Conservation (phyloP, 768 basidiomycete genomes). For the Naganishia vaughanmartiniae region DNA sequence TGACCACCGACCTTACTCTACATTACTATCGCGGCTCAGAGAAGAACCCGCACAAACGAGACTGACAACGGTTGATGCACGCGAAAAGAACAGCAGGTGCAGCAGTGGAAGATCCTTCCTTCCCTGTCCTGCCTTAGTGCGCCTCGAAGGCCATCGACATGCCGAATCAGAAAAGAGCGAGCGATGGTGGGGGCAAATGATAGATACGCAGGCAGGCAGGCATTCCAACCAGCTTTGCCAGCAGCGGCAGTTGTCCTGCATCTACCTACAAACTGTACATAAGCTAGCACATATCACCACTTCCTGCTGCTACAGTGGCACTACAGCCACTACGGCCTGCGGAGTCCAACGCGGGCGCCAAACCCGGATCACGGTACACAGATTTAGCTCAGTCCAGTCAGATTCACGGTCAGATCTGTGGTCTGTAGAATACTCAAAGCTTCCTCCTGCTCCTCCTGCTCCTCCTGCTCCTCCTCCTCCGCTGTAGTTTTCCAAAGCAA, state of each 20-base stretch:
- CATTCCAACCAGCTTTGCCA: too few species aligned
- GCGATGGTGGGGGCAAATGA: not conserved
- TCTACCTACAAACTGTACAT: too few species aligned
- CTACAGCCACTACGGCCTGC: not conserved
- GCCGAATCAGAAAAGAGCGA: not conserved
- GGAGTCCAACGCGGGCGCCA: not conserved
- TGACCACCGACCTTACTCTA: too few species aligned
- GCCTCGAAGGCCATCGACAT: not conserved
- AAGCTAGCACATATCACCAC: too few species aligned
- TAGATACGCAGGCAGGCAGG: too few species aligned
- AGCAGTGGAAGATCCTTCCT: not conserved
- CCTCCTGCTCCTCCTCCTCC: not conserved
- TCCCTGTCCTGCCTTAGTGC: conserved; percentile 1
- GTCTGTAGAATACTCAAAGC: not conserved
- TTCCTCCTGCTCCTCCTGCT: not conserved
- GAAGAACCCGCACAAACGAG: not conserved
- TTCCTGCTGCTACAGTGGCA: not conserved
- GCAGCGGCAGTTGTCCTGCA: too few species aligned
- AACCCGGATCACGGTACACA: not conserved
- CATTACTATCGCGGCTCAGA: too few species aligned
- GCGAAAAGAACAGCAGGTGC: not conserved
- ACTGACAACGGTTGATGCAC: not conserved
- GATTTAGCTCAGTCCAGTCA: conserved; percentile 1
- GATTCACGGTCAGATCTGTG: conserved; percentile 1
- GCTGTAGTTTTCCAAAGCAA: too few species aligned